Evolutionary conservation across 139 green algal genomes (phyloP), one percentile per base, ranked within the genome.

Genomic region (Tetradesmus obliquus): DNA sequence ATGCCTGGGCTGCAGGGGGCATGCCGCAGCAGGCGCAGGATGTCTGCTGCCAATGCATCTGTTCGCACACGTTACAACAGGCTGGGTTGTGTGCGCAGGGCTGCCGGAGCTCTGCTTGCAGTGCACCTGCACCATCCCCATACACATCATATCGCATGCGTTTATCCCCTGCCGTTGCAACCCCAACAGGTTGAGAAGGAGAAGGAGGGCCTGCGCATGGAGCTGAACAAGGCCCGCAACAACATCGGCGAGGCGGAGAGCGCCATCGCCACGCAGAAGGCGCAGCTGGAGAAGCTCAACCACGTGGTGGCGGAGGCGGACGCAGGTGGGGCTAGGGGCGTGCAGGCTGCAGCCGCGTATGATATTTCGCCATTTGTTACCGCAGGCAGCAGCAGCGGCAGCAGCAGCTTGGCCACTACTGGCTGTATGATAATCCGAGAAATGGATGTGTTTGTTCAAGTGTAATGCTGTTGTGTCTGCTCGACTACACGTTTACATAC

Each of bases 111-210:
- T 45, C 32, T 45, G 32, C 32, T 45, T 45, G 32, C 32, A 45
- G 32, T 45, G 32, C 32, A 45, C 32, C 32, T 45, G 32, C 32
- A 45, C 32, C 32, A 45, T 45, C 32, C 32, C 32, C 32, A 45
- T 45, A 45, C 32, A 45, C 32, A 45, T 45, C 32, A 45, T 45
- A 45, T 45, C 32, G 32, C 32, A 45, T 45, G 32, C 32, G 32
- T 45, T 45, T 45, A 45, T 45, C 32, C 32, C 32, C 32, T 45
- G 32, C 32, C 32, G 32, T 45, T 45, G 32, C 32, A 45, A 45
- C 32, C 32, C 32, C 32, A 45, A 76, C 94, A 96, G 95, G 96
- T 98, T 15, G 96, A 99, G 92, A 98, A 98, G 93, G 97, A 99
- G 93, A 97, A 98, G 85, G 97, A 99, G 91, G 92, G 88, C 0